Percentiles rank a stretch among this genome's conserved stretches.
Evolutionary conservation across 192 early-diverging fungal genomes (phyloP).

Genomic region (Rhizophagus sp.): DNA sequence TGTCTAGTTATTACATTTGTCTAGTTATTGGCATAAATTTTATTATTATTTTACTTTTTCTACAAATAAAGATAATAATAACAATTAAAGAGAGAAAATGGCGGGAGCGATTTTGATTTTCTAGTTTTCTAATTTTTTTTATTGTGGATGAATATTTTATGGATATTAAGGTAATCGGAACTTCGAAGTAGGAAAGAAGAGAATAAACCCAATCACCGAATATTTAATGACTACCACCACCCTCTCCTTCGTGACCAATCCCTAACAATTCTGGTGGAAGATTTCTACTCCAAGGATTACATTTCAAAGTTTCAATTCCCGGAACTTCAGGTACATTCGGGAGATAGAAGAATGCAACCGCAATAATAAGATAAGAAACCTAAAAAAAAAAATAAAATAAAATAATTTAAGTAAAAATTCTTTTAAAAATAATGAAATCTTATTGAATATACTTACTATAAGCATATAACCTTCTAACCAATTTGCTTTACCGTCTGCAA

Average conservation of each 20-base stretch:
- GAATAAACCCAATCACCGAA: too few species aligned
- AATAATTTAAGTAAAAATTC: neutral
- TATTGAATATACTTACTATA: slow-evolving; percentile 54
- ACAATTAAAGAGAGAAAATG: too few species aligned
- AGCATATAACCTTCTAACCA: slow-evolving; percentile 93
- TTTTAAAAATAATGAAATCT: slow-evolving; percentile 28
- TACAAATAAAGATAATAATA: too few species aligned
- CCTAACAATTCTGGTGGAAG: slow-evolving; percentile 7
- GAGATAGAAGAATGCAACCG: slow-evolving; percentile 30
- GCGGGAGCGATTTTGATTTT: too few species aligned
- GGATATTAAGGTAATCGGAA: too few species aligned
- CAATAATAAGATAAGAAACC: slow-evolving; percentile 27
- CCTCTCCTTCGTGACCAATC: neutral
- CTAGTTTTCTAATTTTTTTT: too few species aligned
- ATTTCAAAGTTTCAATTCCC: neutral
- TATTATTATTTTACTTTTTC: too few species aligned
- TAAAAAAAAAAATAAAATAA: neutral
- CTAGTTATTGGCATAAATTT: too few species aligned
- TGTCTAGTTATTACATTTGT: too few species aligned
- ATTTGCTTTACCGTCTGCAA: slow-evolving; percentile 83
- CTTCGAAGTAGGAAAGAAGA: too few species aligned
- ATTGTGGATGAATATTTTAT: too few species aligned
- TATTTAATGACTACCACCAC: too few species aligned
- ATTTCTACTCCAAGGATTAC: slow-evolving; percentile 19
- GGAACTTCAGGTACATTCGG: slow-evolving; percentile 4